These are phyloP conservation scores for Saururus chinensis DNA, from an alignment of 164 flowering plant species.

Conservation along the genomic window DNA sequence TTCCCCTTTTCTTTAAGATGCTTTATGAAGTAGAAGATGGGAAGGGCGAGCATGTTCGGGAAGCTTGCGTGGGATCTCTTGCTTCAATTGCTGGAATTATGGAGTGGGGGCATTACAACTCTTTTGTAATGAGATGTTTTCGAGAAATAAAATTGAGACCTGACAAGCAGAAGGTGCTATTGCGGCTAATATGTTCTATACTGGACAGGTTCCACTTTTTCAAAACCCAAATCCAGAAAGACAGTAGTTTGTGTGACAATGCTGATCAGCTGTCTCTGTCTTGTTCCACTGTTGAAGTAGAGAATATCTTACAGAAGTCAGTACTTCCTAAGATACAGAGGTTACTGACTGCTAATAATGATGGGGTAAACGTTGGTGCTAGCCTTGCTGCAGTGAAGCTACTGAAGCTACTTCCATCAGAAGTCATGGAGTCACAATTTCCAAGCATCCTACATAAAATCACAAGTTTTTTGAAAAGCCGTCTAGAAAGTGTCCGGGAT, in stretches of 20 bases:
- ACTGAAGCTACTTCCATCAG: constrained; percentile 69
- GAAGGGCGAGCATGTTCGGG: constrained; percentile 63
- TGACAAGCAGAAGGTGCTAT: constrained; percentile 49
- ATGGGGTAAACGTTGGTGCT: constrained; percentile 50
- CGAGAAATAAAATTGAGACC: constrained; percentile 46
- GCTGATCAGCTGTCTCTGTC: neutral
- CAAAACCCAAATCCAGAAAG: constrained; percentile 11
- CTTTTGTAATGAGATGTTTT: constrained; percentile 58
- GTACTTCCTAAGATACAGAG: constrained; percentile 70
- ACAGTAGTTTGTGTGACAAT: neutral
- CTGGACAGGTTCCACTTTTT: constrained; percentile 69
- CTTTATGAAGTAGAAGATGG: constrained; percentile 59
- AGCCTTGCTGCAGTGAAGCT: constrained; percentile 65
- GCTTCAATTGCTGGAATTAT: constrained; percentile 64
- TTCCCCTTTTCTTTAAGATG: constrained; percentile 80
- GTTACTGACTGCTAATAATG: constrained; percentile 48
- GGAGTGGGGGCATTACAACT: constrained; percentile 68
- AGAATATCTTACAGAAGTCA: constrained; percentile 38
- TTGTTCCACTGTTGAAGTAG: constrained; percentile 25
- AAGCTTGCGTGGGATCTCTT: constrained; percentile 68
- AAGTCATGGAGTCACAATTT: constrained; percentile 67
- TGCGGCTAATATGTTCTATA: constrained; percentile 62
- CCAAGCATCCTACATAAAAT: constrained; percentile 65
- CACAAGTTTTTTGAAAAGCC: constrained; percentile 65
- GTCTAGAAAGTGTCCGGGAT: constrained; percentile 71